Percentiles rank a stretch among this genome's conserved stretches.
phyloP scores from a whole-genome alignment of 257 asterid species.

The Nyctanthes arbortristis region DNA sequence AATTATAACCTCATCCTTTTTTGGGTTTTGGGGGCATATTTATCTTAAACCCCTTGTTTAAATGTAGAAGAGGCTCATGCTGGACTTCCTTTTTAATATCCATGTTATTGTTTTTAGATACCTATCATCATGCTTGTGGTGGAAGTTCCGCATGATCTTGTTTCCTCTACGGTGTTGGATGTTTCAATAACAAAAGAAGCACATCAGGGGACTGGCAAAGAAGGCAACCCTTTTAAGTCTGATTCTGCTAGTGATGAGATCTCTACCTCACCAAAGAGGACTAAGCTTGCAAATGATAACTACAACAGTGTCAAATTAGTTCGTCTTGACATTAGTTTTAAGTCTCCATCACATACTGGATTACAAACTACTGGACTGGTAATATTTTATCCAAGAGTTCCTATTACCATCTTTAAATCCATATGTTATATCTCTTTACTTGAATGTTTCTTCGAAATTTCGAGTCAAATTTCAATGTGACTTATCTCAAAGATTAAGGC shows the following conservation, averaged over 20 bases:
- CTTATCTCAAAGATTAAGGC: too few species aligned
- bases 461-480: background rate
- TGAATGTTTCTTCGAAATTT: slow-evolving; percentile 8
- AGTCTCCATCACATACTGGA: slow-evolving; percentile 96
- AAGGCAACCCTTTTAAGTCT: slow-evolving; percentile 47
- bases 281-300: slow-evolving; percentile 37
- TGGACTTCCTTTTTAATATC: slow-evolving; percentile 16
- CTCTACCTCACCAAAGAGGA: slow-evolving; percentile 43
- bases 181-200: slow-evolving; percentile 52
- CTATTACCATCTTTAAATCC: slow-evolving; percentile 3
- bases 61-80: slow-evolving; percentile 1
- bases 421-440: slow-evolving; percentile 15
- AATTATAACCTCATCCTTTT: slow-evolving; percentile 24
- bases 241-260: slow-evolving; percentile 46
- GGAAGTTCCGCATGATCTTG: slow-evolving; percentile 87
- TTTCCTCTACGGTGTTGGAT: slow-evolving; percentile 52
- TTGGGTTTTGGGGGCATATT: too few species aligned
- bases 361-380: slow-evolving; percentile 98
- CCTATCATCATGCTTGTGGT: slow-evolving; percentile 99
- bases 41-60: background rate
- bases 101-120: slow-evolving; percentile 50
- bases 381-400: slow-evolving; percentile 28
- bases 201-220: slow-evolving; percentile 43
- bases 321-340: slow-evolving; percentile 96
- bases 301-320: slow-evolving; percentile 69